Conservation (phyloP, 768 basidiomycete species). For the Russula emetica region DNA sequence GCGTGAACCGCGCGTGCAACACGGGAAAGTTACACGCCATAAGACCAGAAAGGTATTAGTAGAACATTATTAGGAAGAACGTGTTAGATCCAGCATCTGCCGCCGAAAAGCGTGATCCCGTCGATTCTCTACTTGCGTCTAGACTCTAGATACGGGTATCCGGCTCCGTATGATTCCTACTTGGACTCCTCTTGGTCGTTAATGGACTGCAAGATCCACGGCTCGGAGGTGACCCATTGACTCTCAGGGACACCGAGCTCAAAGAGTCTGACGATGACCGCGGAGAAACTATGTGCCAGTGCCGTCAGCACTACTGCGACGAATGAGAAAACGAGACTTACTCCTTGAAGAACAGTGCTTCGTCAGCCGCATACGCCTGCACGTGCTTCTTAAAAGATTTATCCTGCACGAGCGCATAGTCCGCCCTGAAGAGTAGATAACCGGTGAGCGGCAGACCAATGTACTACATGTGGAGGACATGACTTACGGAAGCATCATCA, state of each 20-base stretch:
- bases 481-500: conserved; percentile 95
- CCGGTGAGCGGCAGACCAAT: background rate
- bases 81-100: background rate
- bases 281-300: conserved; percentile 62
- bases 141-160: background rate
- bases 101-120: no score
- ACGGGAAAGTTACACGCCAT: background rate
- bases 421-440: conserved; percentile 48
- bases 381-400: conserved; percentile 89
- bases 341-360: conserved; percentile 92
- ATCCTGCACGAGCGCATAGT: conserved; percentile 85
- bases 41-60: background rate
- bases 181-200: conserved; percentile 38
- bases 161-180: background rate
- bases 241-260: conserved; percentile 88
- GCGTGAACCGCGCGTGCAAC: background rate
- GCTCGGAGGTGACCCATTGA: conserved; percentile 70
- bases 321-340: conserved; percentile 40
- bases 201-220: conserved; percentile 63
- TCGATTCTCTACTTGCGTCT: background rate
- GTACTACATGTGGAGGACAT: background rate
- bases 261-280: conserved; percentile 70
- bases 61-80: background rate
- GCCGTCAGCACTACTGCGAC: conserved; percentile 15
- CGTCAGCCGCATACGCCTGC: conserved; percentile 80